Evolutionary conservation across 306 rosid genomes (phyloP).

Genomic region (Elaeagnus macrophylla): DNA sequence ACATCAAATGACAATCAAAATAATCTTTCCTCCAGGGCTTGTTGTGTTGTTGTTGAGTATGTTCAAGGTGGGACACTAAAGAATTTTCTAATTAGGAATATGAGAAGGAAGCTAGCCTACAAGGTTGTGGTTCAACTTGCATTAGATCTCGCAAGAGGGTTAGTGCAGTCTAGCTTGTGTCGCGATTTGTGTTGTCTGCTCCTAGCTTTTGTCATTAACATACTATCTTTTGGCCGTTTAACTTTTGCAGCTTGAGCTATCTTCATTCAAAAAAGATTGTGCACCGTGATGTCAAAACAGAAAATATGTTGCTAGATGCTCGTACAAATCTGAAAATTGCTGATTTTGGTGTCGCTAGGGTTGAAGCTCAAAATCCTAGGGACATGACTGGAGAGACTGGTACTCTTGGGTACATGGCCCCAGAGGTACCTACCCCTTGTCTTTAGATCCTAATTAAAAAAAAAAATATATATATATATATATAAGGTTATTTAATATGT

Average conservation of each 20-base stretch:
- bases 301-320: conserved; percentile 61
- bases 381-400: conserved; percentile 98
- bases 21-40: conserved; percentile 62
- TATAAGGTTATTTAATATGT: no score
- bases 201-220: background rate
- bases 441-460: no score
- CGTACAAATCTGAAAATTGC: conserved; percentile 57
- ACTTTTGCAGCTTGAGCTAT: conserved; percentile 51
- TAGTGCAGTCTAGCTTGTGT: conserved; percentile 12
- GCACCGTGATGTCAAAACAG: conserved; percentile 77
- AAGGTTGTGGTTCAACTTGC: conserved; percentile 74
- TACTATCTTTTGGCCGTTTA: conserved; percentile 6
- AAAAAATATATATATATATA: no score
- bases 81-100: conserved; percentile 52
- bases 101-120: conserved; percentile 60
- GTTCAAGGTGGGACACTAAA: conserved; percentile 80
- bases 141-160: conserved; percentile 88
- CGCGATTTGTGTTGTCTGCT: background rate
- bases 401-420: conserved; percentile 91
- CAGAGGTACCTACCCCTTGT: conserved; percentile 49
- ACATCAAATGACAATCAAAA: conserved; percentile 24
- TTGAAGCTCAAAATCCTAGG: conserved; percentile 72
- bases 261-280: conserved; percentile 76
- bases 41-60: conserved; percentile 81
- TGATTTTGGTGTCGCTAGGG: conserved; percentile 91